Conservation (phyloP, 1,284 basidiomycete genomes). For the Cryptococcus wingfieldii region DNA sequence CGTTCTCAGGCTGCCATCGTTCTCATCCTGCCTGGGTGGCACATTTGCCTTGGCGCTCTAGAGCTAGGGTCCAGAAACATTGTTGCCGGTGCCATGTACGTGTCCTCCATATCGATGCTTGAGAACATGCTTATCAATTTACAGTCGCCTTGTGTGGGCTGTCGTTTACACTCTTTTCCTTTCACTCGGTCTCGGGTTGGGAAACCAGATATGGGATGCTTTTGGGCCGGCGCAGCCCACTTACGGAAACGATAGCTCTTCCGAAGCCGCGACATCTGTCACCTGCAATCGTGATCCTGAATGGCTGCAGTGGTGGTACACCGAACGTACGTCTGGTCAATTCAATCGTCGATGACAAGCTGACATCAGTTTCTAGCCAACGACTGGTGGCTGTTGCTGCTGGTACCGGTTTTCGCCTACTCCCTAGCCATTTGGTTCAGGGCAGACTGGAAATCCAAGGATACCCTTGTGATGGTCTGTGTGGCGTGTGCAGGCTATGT, state of each 20-base stretch:
- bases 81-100: slow-evolving; percentile 32
- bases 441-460: slow-evolving; percentile 27
- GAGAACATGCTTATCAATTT: neutral
- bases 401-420: slow-evolving; percentile 29
- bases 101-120: neutral
- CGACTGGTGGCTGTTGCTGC: slow-evolving; percentile 30
- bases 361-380: slow-evolving; percentile 3
- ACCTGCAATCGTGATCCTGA: slow-evolving; percentile 23
- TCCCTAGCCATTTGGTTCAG: slow-evolving; percentile 31
- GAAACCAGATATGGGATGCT: slow-evolving; percentile 28
- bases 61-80: slow-evolving; percentile 33
- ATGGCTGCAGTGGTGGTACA: slow-evolving; percentile 28
- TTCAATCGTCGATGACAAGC: neutral
- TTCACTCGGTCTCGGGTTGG: slow-evolving; percentile 31
- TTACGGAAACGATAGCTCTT: neutral
- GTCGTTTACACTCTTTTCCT: slow-evolving; percentile 35
- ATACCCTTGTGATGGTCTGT: slow-evolving; percentile 27
- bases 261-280: slow-evolving; percentile 14
- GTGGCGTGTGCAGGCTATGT: slow-evolving; percentile 29
- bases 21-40: slow-evolving; percentile 34
- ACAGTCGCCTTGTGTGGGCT: slow-evolving; percentile 31
- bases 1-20: slow-evolving; percentile 23
- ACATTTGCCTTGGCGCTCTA: slow-evolving; percentile 31
- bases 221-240: slow-evolving; percentile 24
- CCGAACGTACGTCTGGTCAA: slow-evolving; percentile 8